Percentiles rank a stretch among this genome's conserved stretches.
Conservation (phyloP, 768 basidiomycete species). For the Coprinopsis sp. region DNA sequence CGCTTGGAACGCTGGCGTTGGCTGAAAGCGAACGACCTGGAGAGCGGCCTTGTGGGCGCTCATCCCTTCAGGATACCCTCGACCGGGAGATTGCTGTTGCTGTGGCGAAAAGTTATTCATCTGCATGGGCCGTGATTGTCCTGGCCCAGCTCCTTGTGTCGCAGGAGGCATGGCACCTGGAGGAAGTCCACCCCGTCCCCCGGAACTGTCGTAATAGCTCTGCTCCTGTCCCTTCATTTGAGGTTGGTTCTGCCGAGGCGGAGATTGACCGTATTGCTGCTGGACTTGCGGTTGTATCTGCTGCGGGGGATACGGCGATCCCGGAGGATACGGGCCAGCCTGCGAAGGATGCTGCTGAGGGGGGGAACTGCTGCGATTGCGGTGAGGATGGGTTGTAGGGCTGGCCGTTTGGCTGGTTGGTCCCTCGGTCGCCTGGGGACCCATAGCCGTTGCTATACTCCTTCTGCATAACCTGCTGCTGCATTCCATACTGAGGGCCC, state of each 20-base stretch:
- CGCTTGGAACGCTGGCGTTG: conserved; percentile 38
- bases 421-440: conserved; percentile 24
- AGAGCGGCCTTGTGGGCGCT: conserved; percentile 29
- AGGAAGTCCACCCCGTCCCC: conserved; percentile 40
- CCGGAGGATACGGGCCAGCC: conserved; percentile 6
- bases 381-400: conserved; percentile 22
- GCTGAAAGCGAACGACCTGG: conserved; percentile 71
- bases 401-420: conserved; percentile 26
- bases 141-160: conserved; percentile 30
- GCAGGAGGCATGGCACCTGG: conserved; percentile 62
- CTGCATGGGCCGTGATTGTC: conserved; percentile 6
- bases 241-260: conserved; percentile 19
- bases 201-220: conserved; percentile 32
- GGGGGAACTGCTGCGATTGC: conserved; percentile 16
- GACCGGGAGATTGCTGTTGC: conserved; percentile 25
- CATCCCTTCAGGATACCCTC: conserved; percentile 20
- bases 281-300: background rate
- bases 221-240: conserved; percentile 31
- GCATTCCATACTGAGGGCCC: conserved; percentile 91
- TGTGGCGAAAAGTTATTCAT: conserved; percentile 19
- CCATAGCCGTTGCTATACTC: conserved; percentile 57
- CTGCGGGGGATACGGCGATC: conserved; percentile 1
- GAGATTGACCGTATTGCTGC: conserved; percentile 12
- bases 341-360: conserved; percentile 23
- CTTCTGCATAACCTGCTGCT: conserved; percentile 89